Conservation (phyloP, 768 basidiomycete species). For the Tulasnella sp. region DNA sequence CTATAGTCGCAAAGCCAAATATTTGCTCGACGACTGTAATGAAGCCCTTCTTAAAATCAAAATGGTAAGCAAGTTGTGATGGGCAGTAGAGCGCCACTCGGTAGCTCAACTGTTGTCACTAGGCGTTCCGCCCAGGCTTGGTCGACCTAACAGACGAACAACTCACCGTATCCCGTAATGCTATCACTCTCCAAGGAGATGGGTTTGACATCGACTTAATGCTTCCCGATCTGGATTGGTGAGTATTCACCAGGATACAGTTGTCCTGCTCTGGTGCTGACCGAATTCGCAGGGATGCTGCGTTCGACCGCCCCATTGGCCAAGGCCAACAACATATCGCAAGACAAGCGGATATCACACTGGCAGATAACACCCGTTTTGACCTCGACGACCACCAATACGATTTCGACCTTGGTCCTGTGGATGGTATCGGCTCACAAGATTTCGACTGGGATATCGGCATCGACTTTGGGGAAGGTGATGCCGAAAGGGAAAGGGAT, state of each 20-base stretch:
- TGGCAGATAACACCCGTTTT: conserved; percentile 58
- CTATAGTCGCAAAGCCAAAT: conserved; percentile 95
- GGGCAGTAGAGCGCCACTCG: no score
- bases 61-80: conserved; percentile 43
- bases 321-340: conserved; percentile 67
- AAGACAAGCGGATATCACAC: conserved; percentile 77
- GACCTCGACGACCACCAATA: conserved; percentile 46
- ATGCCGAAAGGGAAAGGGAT: conserved; percentile 15
- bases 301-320: conserved; percentile 56
- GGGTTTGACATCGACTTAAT: conserved; percentile 44
- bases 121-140: conserved; percentile 90
- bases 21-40: conserved; percentile 94
- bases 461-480: conserved; percentile 56
- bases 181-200: conserved; percentile 69
- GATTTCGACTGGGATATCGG: conserved; percentile 70
- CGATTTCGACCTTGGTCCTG: conserved; percentile 67
- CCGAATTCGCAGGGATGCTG: conserved; percentile 49
- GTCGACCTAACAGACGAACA: conserved; percentile 97
- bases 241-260: conserved; percentile 18
- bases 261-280: neutral
- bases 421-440: conserved; percentile 76
- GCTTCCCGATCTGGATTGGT: conserved; percentile 75
- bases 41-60: conserved; percentile 92
- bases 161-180: conserved; percentile 69
- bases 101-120: neutral